Evolutionary conservation across 2,329 filamentous ascomycete genomes (phyloP), one percentile per base, ranked within the genome.

Genomic region (Penicillium italicum): DNA sequence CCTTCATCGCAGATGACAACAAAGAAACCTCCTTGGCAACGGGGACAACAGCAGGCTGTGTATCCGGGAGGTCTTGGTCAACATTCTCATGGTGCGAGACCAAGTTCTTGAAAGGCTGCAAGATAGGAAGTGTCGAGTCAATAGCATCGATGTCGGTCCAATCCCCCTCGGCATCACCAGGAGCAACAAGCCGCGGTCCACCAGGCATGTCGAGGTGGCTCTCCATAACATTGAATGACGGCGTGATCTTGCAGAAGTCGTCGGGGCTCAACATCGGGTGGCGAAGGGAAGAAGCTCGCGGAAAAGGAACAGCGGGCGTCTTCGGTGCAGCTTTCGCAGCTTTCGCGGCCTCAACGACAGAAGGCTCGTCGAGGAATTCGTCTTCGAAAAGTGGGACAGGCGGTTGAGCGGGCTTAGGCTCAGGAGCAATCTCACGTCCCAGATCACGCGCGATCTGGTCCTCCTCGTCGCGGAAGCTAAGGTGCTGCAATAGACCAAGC

Each of bases 401-500:
- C 6, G 49, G 53, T 2, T 47, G 47, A 4, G 4, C 24, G 20
- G 47, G 53, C 20, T 51, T 55, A 0, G 53, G 53, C 26, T 51
- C 41, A 20, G 53, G 53, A 0, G 53, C 40, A 38, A 55, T 51
- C 14, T 55, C 53, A 20, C 28, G 47, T 10, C 46, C 53, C 5
- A 55, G 40, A 20, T 55, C 47, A 7, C 53, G 53, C n/a, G 34
- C 47, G 12, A 55, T 45, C 10, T 55, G 24, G n/a, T 48, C 49
- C 18, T 53, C 46, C 16, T 56, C 53, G 2, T 55, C 53, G 20
- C 53, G 53, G 20, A 55, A 51, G n/a, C 53, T 56, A 20, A 53
- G 41, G 36, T 56, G 53, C 30, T 56, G 53, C 16, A 52, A 36
- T 3, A 46, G 34, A 20, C 48, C 53, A 5, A 56, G 41, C 33